Base-by-base conservation (phyloP, 2,329 filamentous ascomycete species). In the Ophiognomonia clavigignenti-juglandacearum region DNA sequence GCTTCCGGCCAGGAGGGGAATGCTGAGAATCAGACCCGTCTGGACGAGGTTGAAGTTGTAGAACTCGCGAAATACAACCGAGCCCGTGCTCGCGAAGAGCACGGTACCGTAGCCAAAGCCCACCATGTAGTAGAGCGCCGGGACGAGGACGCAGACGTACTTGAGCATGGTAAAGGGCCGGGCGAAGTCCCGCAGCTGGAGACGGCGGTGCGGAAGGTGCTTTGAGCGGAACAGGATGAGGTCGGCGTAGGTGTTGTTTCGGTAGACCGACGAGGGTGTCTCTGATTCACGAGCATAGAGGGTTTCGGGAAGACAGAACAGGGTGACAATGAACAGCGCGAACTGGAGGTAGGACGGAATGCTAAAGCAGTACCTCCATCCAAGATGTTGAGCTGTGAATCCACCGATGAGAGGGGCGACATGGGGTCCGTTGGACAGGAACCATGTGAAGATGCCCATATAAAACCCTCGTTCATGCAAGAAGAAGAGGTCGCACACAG, bases 271-370 rank as follows among this genome's bases (percentile, higher is more conserved):
- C 11, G 41, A n/a, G 11, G 37, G 37, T 5, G 39, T 13, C 8
- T 46, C 42, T 8, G 26, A n/a, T n/a, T 39, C 23, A 2, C 56
- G 46, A 1, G 47, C 49, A 51, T 57, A 62, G 3, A 62, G 48
- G 1, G 59, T 62, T 42, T 62, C 59, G 3, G 59, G 59, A 16
- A 62, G 47, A 18, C 52, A 55, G 32, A 60, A 53, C 4, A 58
- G 23, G 6, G 54, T 52, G 37, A 61, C 23, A 4, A 55, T 41
- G 43, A 57, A 57, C 6, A 55, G 47, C 18, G 43, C 53, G 8
- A 54, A 52, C 31, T 60, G 57, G 24, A 60, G 44, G 29, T 55
- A 57, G 3, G 52, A 56, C 6, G 57, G 59, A 20, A 62, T 59
- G 39, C 48, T 59, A 41, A 59, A 58, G 43, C 53, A 54, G 19